Conservation (phyloP, 495 filamentous ascomycete genomes). For the Talaromyces stipitatus region DNA sequence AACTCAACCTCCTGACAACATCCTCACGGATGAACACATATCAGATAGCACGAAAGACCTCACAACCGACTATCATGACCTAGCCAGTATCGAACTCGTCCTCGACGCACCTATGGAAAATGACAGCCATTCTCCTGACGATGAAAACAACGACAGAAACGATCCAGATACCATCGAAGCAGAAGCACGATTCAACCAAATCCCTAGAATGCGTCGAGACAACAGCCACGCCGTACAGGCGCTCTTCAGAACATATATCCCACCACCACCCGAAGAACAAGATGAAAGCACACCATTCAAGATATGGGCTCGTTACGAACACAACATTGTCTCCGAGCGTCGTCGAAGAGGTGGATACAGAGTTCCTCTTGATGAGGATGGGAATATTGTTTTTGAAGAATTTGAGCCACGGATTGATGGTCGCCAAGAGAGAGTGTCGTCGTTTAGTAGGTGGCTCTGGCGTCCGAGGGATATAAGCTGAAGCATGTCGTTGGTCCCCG, state of each 20-base stretch:
- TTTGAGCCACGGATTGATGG: neutral
- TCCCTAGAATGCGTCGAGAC: neutral
- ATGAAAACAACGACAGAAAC: neutral
- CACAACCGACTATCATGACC: slow-evolving; percentile 18
- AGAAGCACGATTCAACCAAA: neutral
- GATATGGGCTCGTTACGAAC: slow-evolving; percentile 30
- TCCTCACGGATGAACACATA: neutral
- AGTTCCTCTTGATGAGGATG: slow-evolving; percentile 1
- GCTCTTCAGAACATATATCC: neutral
- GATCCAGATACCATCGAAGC: neutral
- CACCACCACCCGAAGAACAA: slow-evolving; percentile 16
- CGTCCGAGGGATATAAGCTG: no score
- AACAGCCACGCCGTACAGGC: neutral
- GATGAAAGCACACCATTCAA: slow-evolving; percentile 35
- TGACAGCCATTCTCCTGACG: neutral
- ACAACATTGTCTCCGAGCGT: slow-evolving; percentile 22
- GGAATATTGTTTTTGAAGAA: neutral
- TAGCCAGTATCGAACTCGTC: slow-evolving; percentile 36
- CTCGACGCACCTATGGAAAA: neutral
- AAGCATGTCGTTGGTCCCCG: no score
- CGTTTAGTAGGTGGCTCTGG: neutral
- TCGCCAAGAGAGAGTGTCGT: neutral
- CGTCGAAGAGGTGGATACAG: slow-evolving; percentile 19
- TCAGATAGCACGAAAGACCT: neutral
- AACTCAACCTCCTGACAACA: neutral